Conservation (phyloP, 2,329 filamentous ascomycete species). For the Fusarium staphyleae region DNA sequence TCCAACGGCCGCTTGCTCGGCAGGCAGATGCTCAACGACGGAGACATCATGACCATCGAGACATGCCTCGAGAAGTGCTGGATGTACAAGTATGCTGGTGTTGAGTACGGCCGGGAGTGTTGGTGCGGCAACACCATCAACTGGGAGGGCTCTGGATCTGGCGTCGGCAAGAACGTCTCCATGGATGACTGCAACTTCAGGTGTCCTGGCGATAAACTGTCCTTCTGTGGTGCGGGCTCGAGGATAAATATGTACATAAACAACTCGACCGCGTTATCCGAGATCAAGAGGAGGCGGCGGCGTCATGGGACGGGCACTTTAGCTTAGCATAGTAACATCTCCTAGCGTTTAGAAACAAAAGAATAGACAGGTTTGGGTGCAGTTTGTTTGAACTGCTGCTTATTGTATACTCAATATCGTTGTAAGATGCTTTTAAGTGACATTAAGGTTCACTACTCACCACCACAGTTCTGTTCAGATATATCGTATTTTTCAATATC, state of each 20-base stretch:
- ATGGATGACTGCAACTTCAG: constrained; percentile 43
- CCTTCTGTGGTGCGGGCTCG: constrained; percentile 44
- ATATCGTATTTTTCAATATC: too few species aligned
- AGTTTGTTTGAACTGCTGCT: too few species aligned
- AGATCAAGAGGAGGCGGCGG: constrained; percentile 17
- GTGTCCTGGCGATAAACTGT: constrained; percentile 46
- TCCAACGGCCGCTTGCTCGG: constrained; percentile 44
- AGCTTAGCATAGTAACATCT: background rate
- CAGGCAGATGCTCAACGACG: constrained; percentile 42
- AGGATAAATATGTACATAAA: constrained; percentile 46
- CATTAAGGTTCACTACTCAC: too few species aligned
- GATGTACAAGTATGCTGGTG: constrained; percentile 46
- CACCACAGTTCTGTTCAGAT: too few species aligned
- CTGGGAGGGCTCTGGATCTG: constrained; percentile 32
- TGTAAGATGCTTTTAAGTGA: too few species aligned
- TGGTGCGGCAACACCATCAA: constrained; percentile 48
- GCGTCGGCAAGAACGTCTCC: constrained; percentile 43
- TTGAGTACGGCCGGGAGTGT: constrained; percentile 50
- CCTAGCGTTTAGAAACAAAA: background rate
- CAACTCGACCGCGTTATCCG: constrained; percentile 18
- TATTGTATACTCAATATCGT: too few species aligned
- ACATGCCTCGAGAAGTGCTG: constrained; percentile 45
- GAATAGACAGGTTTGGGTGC: background rate
- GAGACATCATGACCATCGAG: constrained; percentile 45
- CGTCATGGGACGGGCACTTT: constrained; percentile 1